Conservation (phyloP, 306 rosid genomes). For the Prosopis cineraria region DNA sequence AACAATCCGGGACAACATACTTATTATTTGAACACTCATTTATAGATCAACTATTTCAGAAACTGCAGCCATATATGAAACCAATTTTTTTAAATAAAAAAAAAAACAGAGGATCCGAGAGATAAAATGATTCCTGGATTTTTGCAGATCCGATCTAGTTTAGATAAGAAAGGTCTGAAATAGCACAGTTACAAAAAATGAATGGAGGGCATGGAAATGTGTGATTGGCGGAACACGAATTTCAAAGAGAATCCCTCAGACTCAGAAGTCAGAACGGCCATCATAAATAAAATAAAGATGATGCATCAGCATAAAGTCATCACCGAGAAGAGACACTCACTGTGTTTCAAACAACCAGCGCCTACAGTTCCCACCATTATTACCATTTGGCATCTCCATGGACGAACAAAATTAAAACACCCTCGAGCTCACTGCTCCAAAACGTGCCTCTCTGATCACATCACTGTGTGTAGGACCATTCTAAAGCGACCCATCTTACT, state of each 20-base stretch:
- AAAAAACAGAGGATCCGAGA: too few species aligned
- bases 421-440: neutral
- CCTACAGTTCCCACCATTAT: neutral
- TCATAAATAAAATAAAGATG: neutral
- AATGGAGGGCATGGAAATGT: neutral
- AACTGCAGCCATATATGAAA: neutral
- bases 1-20: too few species aligned
- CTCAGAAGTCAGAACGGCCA: neutral
- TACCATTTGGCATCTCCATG: neutral
- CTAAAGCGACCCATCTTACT: neutral
- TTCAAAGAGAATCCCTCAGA: slow-evolving; percentile 1
- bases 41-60: too few species aligned
- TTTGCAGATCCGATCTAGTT: neutral
- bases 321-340: neutral
- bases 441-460: neutral
- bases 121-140: slow-evolving; percentile 3
- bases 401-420: neutral
- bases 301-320: neutral
- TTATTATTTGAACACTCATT: too few species aligned
- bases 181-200: neutral
- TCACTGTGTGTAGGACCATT: neutral
- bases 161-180: slow-evolving; percentile 7
- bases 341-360: neutral
- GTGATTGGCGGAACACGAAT: slow-evolving; percentile 4
- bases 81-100: too few species aligned